Percentiles rank a stretch among this genome's conserved stretches.
These are phyloP conservation scores for Berberis thunbergii DNA, from an alignment of 164 flowering plant species.

Conservation along the genomic window DNA sequence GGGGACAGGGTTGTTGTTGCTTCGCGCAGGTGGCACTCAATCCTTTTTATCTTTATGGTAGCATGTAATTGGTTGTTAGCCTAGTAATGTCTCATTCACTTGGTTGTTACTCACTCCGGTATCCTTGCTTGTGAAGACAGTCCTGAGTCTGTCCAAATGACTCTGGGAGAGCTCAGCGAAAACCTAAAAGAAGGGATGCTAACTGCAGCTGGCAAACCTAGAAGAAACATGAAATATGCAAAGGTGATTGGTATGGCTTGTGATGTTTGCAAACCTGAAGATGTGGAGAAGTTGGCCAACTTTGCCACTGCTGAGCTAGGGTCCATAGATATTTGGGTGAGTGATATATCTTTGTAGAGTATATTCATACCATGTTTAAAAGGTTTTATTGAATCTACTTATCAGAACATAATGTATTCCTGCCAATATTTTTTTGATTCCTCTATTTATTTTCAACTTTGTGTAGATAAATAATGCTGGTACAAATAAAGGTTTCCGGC, in stretches of 20 bases:
- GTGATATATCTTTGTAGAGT: constrained; percentile 9
- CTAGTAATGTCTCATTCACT: background rate
- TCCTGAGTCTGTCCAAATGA: constrained; percentile 62
- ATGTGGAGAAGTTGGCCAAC: constrained; percentile 63
- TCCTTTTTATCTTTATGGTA: background rate
- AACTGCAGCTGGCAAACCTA: constrained; percentile 26
- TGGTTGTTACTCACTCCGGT: background rate
- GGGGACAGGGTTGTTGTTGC: constrained; percentile 89
- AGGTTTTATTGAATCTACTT: background rate
- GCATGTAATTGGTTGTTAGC: background rate
- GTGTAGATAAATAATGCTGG: constrained; percentile 95
- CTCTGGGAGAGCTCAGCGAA: constrained; percentile 71
- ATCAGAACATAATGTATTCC: background rate
- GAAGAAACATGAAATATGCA: constrained; percentile 35
- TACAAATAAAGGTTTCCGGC: constrained; percentile 89
- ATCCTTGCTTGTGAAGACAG: constrained; percentile 39
- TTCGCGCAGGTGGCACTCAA: constrained; percentile 68
- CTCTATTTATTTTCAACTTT: constrained; percentile 6
- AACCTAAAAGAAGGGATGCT: constrained; percentile 49
- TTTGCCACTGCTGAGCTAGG: constrained; percentile 76
- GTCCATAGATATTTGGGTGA: constrained; percentile 87
- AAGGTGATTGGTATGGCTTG: constrained; percentile 82
- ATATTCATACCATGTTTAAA: background rate
- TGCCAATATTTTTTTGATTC: constrained; percentile 8
- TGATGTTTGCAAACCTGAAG: constrained; percentile 79